Evolutionary conservation across 1,284 basidiomycete species (phyloP).

Genomic region (Phlebopus sp.): DNA sequence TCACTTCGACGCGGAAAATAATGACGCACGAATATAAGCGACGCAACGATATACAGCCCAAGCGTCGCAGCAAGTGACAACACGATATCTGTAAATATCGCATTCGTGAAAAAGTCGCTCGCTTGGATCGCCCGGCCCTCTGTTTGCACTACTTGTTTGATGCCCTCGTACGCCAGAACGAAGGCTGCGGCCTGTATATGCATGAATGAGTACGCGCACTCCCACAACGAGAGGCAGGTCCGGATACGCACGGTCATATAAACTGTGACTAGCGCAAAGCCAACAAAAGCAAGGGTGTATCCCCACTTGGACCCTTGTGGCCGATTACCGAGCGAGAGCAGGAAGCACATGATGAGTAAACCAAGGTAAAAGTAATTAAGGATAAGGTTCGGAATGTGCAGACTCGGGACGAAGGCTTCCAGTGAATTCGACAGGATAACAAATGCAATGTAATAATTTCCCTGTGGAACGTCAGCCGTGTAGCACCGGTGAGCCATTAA

Average conservation of each 20-base stretch:
- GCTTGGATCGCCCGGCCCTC: conserved; percentile 47
- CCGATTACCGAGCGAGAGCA: conserved; percentile 88
- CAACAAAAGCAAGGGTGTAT: conserved; percentile 79
- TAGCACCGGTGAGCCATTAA: conserved; percentile 1
- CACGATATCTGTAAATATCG: conserved; percentile 84
- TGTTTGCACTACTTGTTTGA: conserved; percentile 53
- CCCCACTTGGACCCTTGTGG: conserved; percentile 86
- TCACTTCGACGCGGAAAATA: neutral
- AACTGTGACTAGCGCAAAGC: conserved; percentile 84
- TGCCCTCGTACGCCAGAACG: conserved; percentile 78
- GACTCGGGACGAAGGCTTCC: conserved; percentile 60
- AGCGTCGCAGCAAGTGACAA: conserved; percentile 83
- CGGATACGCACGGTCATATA: conserved; percentile 80
- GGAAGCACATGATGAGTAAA: conserved; percentile 85
- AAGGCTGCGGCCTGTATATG: conserved; percentile 63
- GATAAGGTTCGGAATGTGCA: conserved; percentile 73
- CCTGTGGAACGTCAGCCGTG: conserved; percentile 39
- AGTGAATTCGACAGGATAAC: conserved; percentile 71
- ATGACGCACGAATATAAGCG: conserved; percentile 75
- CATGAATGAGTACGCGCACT: neutral
- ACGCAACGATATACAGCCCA: conserved; percentile 80
- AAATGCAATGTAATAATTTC: conserved; percentile 90
- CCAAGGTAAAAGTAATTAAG: conserved; percentile 88
- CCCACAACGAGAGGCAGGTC: neutral
- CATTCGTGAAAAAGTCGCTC: conserved; percentile 64